A percentile compares a stretch with the other conserved stretches of the same genome.
phyloP scores from a whole-genome alignment of 1,284 basidiomycete species.

The Waitea zeae region DNA sequence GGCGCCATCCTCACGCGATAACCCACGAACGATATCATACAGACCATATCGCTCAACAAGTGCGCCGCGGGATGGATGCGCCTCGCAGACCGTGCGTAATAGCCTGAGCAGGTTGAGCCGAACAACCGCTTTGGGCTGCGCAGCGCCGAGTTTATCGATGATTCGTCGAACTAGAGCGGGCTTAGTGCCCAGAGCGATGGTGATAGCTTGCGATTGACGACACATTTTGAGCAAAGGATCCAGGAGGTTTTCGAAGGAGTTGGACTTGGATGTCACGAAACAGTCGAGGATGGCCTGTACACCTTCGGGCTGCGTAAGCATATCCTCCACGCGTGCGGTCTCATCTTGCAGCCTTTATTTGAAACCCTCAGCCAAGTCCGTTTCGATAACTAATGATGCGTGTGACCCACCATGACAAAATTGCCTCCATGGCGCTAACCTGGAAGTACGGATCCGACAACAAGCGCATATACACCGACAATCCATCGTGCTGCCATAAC shows the following conservation, averaged over 20 bases:
- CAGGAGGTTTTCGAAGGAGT: slow-evolving; percentile 88
- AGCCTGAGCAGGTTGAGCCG: slow-evolving; percentile 82
- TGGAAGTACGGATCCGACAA: slow-evolving; percentile 93
- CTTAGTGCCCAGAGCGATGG: slow-evolving; percentile 56
- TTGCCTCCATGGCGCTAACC: slow-evolving; percentile 81
- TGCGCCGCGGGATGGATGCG: slow-evolving; percentile 70
- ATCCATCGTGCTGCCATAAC: slow-evolving; percentile 79
- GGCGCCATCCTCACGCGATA: slow-evolving; percentile 73
- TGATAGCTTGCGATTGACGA: slow-evolving; percentile 61
- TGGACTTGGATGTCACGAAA: slow-evolving; percentile 78
- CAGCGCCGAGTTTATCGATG: slow-evolving; percentile 67
- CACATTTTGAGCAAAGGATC: slow-evolving; percentile 87
- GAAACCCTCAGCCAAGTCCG: background rate
- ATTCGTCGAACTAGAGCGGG: slow-evolving; percentile 77
- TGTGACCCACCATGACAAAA: slow-evolving; percentile 77
- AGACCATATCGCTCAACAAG: slow-evolving; percentile 70
- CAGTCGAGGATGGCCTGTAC: slow-evolving; percentile 65
- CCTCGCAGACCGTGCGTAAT: slow-evolving; percentile 74
- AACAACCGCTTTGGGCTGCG: slow-evolving; percentile 58
- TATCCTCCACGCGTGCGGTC: slow-evolving; percentile 83
- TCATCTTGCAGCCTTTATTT: slow-evolving; percentile 80
- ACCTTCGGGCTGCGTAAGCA: slow-evolving; percentile 52
- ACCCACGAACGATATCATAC: slow-evolving; percentile 56
- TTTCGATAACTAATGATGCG: background rate
- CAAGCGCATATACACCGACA: slow-evolving; percentile 70